Evolutionary conservation across 495 filamentous ascomycete species (phyloP).

Genomic region (Baudoinia panamericana): DNA sequence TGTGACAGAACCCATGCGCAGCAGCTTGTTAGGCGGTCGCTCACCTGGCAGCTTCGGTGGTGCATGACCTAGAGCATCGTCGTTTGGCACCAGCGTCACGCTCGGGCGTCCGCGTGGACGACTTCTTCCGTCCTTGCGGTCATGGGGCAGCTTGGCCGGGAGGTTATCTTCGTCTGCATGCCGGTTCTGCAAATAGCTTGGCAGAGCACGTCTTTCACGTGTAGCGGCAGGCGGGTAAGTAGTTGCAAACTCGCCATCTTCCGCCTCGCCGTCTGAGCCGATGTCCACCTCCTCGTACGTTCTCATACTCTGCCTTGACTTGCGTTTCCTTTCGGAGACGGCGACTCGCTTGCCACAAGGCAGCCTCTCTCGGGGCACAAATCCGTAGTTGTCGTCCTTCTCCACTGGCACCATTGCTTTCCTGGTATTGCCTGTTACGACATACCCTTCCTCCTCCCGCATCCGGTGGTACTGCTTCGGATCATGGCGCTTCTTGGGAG

Average conservation of each 20-base stretch:
- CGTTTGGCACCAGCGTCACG: too few species aligned
- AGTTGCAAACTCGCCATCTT: background rate
- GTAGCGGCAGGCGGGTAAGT: background rate
- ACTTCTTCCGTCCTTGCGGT: constrained; percentile 1
- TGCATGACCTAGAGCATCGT: too few species aligned
- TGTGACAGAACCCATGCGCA: constrained; percentile 9
- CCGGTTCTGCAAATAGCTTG: constrained; percentile 10
- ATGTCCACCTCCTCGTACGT: constrained; percentile 18
- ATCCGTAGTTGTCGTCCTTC: constrained; percentile 19
- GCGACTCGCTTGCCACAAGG: constrained; percentile 4
- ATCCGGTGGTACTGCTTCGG: constrained; percentile 8
- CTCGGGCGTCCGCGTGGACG: too few species aligned
- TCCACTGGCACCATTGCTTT: constrained; percentile 20
- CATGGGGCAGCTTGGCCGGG: constrained; percentile 9
- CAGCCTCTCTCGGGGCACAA: constrained; percentile 1
- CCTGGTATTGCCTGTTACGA: constrained; percentile 7
- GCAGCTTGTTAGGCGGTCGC: constrained; percentile 13
- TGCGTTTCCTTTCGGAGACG: background rate
- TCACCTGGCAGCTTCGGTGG: background rate
- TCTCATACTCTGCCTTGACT: background rate
- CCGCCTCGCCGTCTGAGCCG: constrained; percentile 8
- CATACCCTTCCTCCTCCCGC: constrained; percentile 4
- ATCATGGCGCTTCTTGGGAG: constrained; percentile 12
- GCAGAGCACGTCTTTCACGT: constrained; percentile 6
- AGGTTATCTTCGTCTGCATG: constrained; percentile 5